Conservation (phyloP, 2,329 filamentous ascomycete genomes). For the Alternaria sp. region DNA sequence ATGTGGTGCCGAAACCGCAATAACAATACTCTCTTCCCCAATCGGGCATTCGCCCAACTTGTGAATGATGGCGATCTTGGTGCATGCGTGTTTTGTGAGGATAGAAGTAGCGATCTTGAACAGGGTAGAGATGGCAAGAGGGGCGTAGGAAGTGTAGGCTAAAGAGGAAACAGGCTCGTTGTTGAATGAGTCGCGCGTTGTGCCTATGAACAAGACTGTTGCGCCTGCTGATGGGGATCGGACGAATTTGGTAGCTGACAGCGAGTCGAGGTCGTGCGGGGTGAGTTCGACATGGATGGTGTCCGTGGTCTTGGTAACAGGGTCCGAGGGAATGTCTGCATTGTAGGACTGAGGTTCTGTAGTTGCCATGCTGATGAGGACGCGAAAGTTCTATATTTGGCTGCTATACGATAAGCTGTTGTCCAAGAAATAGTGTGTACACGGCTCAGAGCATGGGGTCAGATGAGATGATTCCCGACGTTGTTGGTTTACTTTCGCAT, state of each 20-base stretch:
- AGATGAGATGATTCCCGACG: neutral
- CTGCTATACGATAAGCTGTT: neutral
- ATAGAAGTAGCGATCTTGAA: constrained; percentile 67
- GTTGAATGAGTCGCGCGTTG: constrained; percentile 77
- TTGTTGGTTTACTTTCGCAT: neutral
- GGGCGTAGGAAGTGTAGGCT: constrained; percentile 75
- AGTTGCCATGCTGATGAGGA: constrained; percentile 25
- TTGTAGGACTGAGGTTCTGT: constrained; percentile 35
- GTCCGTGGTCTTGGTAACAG: constrained; percentile 35
- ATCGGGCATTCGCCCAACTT: constrained; percentile 85
- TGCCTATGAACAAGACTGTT: constrained; percentile 58
- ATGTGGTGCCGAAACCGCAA: constrained; percentile 84
- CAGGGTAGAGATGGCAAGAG: constrained; percentile 73
- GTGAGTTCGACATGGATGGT: constrained; percentile 73
- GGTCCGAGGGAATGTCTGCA: constrained; percentile 34
- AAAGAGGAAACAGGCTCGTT: constrained; percentile 75
- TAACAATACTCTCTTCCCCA: constrained; percentile 90
- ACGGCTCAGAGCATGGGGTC: neutral
- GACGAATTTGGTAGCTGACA: constrained; percentile 68
- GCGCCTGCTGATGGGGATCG: constrained; percentile 58
- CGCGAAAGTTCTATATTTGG: neutral
- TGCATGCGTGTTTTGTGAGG: constrained; percentile 66
- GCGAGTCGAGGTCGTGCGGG: constrained; percentile 63
- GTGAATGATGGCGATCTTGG: constrained; percentile 80
- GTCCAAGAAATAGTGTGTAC: neutral